Evolutionary conservation across 495 filamentous ascomycete species (phyloP).

Genomic region (Xylaria castorea): DNA sequence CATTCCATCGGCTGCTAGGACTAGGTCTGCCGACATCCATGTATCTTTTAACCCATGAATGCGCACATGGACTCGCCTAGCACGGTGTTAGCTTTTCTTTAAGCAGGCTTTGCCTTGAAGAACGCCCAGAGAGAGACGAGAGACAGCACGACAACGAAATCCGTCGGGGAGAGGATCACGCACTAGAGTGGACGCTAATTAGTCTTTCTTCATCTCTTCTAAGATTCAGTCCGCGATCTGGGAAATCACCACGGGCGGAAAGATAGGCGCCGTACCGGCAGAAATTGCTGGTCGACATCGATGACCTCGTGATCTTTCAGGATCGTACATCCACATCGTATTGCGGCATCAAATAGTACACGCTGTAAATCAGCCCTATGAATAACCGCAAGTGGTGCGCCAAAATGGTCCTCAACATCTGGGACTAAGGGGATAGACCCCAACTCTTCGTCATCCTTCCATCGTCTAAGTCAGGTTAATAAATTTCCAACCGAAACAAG

Average conservation of each 20-base stretch:
- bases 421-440: constrained; percentile 21
- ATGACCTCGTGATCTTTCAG: constrained; percentile 13
- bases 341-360: constrained; percentile 21
- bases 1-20: constrained; percentile 58
- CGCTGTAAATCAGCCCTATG: constrained; percentile 31
- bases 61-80: constrained; percentile 17
- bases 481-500: not conserved
- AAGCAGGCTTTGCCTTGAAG: not conserved
- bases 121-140: not conserved
- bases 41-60: constrained; percentile 3
- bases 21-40: constrained; percentile 46
- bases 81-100: not conserved
- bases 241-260: not conserved
- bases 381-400: constrained; percentile 29
- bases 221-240: not conserved
- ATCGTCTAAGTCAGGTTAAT: constrained; percentile 23
- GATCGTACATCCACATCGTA: constrained; percentile 14
- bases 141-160: not conserved
- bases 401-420: constrained; percentile 25
- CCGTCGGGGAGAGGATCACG: not conserved
- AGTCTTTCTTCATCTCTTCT: constrained; percentile 2
- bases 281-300: constrained; percentile 13
- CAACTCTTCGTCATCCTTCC: constrained; percentile 29
- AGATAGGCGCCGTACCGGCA: constrained; percentile 17
- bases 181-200: constrained; percentile 10